These are phyloP conservation scores for Coniochaeta prunicola DNA, from an alignment of 2,329 filamentous ascomycete species.

Conservation along the genomic window DNA sequence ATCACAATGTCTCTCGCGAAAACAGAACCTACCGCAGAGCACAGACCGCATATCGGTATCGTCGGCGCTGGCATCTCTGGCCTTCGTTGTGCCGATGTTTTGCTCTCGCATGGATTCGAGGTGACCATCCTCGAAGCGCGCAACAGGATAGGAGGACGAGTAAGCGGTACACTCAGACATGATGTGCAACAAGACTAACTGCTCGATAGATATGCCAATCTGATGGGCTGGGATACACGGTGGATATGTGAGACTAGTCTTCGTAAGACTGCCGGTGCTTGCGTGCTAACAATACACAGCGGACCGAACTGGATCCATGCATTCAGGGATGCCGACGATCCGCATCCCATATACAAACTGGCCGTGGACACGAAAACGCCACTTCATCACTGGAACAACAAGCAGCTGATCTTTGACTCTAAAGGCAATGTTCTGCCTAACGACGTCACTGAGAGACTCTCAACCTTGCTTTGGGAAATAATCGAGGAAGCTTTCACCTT, in stretches of 20 bases:
- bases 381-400: constrained; percentile 38
- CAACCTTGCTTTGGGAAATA: constrained; percentile 44
- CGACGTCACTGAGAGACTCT: constrained; percentile 12
- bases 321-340: constrained; percentile 31
- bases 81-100: constrained; percentile 46
- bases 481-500: constrained; percentile 52
- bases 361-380: constrained; percentile 39
- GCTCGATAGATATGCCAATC: constrained; percentile 21
- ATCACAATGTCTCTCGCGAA: not conserved
- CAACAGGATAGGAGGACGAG: constrained; percentile 46
- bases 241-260: constrained; percentile 17
- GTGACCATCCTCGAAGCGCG: constrained; percentile 53
- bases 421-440: constrained; percentile 7
- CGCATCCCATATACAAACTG: constrained; percentile 46
- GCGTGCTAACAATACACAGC: not conserved
- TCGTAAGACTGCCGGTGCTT: not conserved
- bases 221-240: constrained; percentile 20
- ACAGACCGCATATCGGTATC: constrained; percentile 30
- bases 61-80: constrained; percentile 51
- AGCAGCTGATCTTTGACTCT: constrained; percentile 31
- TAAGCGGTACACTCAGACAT: constrained; percentile 11
- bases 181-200: not conserved
- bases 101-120: constrained; percentile 42
- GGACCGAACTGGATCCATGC: constrained; percentile 50
- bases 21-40: not conserved